These are phyloP conservation scores for Phaeolepiota aurea DNA, from an alignment of 768 basidiomycete genomes.

Conservation along the genomic window DNA sequence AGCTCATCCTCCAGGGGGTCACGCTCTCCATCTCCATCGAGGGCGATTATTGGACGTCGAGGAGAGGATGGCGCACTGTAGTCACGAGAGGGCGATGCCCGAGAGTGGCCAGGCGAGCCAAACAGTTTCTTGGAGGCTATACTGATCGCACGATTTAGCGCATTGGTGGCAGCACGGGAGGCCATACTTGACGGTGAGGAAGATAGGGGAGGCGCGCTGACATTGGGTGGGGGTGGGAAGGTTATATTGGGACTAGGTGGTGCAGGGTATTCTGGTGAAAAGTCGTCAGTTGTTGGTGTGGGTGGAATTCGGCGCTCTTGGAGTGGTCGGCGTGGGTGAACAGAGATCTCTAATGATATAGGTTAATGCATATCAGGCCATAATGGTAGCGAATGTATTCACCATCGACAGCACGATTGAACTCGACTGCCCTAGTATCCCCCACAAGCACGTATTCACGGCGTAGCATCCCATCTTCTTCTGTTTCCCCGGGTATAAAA, in stretches of 20 bases:
- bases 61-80: slow-evolving; percentile 44
- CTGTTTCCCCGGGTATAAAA: slow-evolving; percentile 73
- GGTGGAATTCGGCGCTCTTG: slow-evolving; percentile 46
- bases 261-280: slow-evolving; percentile 25
- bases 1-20: slow-evolving; percentile 79
- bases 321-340: slow-evolving; percentile 49
- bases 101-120: slow-evolving; percentile 32
- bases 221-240: slow-evolving; percentile 63
- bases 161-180: slow-evolving; percentile 60
- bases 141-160: slow-evolving; percentile 71
- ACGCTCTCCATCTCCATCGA: slow-evolving; percentile 34
- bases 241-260: slow-evolving; percentile 31
- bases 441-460: slow-evolving; percentile 93
- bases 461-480: slow-evolving; percentile 72
- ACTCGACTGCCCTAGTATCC: slow-evolving; percentile 84
- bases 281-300: slow-evolving; percentile 41
- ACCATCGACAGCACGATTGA: slow-evolving; percentile 91
- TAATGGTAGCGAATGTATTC: slow-evolving; percentile 13
- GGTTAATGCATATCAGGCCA: slow-evolving; percentile 2
- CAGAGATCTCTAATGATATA: slow-evolving; percentile 48
- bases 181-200: slow-evolving; percentile 56
- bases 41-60: slow-evolving; percentile 40
- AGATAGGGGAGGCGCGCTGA: slow-evolving; percentile 46
- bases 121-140: slow-evolving; percentile 79
- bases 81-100: slow-evolving; percentile 30